Evolutionary conservation across 208 protist species (phyloP).

Genomic region (Acanthamoeba quina): DNA sequence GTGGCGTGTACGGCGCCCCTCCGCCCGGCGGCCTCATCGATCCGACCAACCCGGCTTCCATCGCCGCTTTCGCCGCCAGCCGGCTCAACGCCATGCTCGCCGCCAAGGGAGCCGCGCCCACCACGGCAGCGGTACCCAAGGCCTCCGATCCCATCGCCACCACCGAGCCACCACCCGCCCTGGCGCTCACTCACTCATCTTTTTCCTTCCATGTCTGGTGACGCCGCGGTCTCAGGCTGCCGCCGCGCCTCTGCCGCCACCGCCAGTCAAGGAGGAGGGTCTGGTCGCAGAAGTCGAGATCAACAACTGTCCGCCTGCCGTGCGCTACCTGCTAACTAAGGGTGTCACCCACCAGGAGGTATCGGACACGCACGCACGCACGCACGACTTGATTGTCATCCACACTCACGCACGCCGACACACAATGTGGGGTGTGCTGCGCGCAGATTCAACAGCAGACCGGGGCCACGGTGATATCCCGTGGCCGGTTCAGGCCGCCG

Average conservation of each 20-base stretch:
- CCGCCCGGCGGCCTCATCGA: too few species aligned
- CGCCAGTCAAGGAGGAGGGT: conserved; percentile 21
- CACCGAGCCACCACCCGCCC: not conserved
- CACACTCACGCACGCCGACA: not conserved
- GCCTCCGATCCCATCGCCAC: not conserved
- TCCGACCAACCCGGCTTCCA: conserved; percentile 17
- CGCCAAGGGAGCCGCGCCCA: conserved; percentile 5
- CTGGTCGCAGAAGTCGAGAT: conserved; percentile 34
- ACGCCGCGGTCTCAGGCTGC: not conserved
- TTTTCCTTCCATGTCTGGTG: not conserved
- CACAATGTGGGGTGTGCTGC: not conserved
- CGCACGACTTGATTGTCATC: not conserved
- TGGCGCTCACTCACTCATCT: too few species aligned
- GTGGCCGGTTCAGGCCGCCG: conserved; percentile 42
- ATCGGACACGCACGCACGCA: too few species aligned
- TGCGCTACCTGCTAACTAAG: conserved; percentile 53
- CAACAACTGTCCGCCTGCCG: conserved; percentile 17
- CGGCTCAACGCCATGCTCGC: conserved; percentile 54
- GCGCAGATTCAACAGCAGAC: conserved; percentile 62
- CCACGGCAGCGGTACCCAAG: not conserved
- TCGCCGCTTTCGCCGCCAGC: conserved; percentile 19
- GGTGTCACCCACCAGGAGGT: conserved; percentile 47
- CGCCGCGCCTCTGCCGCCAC: not conserved
- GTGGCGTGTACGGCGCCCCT: not conserved
- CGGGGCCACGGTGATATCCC: conserved; percentile 34